Evolutionary conservation across 2,329 filamentous ascomycete species (phyloP).

Genomic region (Beauveria asiatica): DNA sequence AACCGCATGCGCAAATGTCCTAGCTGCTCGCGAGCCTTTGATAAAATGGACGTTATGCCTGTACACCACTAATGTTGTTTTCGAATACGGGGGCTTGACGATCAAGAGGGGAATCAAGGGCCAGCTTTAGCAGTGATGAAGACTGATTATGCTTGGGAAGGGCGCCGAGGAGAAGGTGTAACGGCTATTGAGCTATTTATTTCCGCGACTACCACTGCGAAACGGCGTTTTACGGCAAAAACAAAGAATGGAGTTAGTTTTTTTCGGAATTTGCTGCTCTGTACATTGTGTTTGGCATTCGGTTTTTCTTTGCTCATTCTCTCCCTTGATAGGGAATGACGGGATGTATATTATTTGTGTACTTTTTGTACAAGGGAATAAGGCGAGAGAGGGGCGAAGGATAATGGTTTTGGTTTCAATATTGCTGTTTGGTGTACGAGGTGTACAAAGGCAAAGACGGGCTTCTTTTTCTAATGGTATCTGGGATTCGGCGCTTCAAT

Average conservation of each 20-base stretch:
- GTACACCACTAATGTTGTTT: conserved; percentile 40
- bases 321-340: neutral
- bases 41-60: conserved; percentile 80
- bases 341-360: conserved; percentile 4
- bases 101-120: neutral
- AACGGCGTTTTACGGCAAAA: conserved; percentile 7
- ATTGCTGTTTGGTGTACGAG: conserved; percentile 1
- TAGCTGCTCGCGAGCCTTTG: conserved; percentile 86
- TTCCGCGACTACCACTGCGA: neutral
- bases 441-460: conserved; percentile 8
- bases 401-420: neutral
- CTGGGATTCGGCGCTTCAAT: conserved; percentile 4
- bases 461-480: neutral
- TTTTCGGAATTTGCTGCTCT: conserved; percentile 1
- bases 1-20: conserved; percentile 94
- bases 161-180: neutral
- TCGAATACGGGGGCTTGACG: neutral
- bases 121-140: neutral
- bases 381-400: neutral
- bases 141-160: neutral
- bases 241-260: neutral
- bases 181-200: neutral
- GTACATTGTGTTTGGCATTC: neutral
- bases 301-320: neutral
- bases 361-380: conserved; percentile 6